phyloP scores from a whole-genome alignment of 2,329 filamentous ascomycete species.

The Aurifilum marmelostoma region DNA sequence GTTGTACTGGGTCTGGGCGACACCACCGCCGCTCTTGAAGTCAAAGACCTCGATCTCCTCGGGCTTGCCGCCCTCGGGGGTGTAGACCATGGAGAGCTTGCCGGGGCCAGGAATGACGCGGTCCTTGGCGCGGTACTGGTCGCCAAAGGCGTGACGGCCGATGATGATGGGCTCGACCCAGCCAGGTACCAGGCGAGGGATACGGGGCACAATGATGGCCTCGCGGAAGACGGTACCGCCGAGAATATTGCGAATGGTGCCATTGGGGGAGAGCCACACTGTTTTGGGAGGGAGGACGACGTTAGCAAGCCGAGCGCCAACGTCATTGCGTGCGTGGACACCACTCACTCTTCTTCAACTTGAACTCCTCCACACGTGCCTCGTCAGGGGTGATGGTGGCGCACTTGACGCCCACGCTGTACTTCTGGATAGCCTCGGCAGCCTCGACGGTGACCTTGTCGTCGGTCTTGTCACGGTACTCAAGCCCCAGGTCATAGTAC shows the following conservation, averaged over 20 bases:
- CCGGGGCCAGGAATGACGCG: conserved; percentile 79
- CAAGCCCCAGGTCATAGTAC: conserved; percentile 93
- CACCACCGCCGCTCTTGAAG: conserved; percentile 83
- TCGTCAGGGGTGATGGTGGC: conserved; percentile 99
- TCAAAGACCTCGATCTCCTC: conserved; percentile 89
- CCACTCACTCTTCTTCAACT: conserved; percentile 90
- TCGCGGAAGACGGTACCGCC: conserved; percentile 99
- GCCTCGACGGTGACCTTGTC: conserved; percentile 95
- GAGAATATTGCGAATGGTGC: conserved; percentile 75
- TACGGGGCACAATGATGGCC: conserved; percentile 92
- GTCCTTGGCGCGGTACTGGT: conserved; percentile 98
- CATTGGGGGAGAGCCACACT: conserved; percentile 99
- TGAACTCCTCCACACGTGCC: conserved; percentile 94
- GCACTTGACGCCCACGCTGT: conserved; percentile 98
- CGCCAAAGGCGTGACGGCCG: conserved; percentile 95
- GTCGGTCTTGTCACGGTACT: conserved; percentile 94
- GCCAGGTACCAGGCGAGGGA: conserved; percentile 90
- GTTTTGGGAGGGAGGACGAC: conserved; percentile 25
- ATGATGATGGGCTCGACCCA: conserved; percentile 99
- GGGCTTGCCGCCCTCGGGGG: conserved; percentile 77
- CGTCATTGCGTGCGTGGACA: not conserved
- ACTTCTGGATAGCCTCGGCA: conserved; percentile 98
- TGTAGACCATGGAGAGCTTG: conserved; percentile 94
- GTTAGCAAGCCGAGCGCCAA: not conserved
- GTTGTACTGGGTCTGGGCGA: conserved; percentile 97